These are phyloP conservation scores for Saturnispora bothae DNA, from an alignment of 805 yeast genomes.

Conservation along the genomic window DNA sequence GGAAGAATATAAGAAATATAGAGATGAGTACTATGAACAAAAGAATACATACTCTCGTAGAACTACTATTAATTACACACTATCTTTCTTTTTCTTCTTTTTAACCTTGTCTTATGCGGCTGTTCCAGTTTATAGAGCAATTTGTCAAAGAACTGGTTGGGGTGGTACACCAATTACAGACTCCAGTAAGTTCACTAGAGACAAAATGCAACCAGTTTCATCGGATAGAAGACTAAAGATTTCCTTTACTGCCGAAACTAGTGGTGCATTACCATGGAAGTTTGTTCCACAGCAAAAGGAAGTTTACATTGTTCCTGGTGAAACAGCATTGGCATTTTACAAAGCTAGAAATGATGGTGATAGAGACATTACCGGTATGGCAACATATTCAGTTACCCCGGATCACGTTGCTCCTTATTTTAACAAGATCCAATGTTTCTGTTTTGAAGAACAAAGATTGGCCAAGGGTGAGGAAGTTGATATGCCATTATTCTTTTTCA, in stretches of 20 bases:
- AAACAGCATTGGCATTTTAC: slow-evolving; percentile 93
- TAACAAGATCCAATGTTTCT: slow-evolving; percentile 95
- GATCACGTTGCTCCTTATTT: slow-evolving; percentile 95
- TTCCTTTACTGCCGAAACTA: slow-evolving; percentile 86
- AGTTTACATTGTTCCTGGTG: slow-evolving; percentile 90
- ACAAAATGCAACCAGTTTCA: slow-evolving; percentile 79
- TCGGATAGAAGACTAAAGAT: slow-evolving; percentile 71
- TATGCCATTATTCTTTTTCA: slow-evolving; percentile 96
- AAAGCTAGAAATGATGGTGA: slow-evolving; percentile 79
- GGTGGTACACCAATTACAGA: slow-evolving; percentile 95
- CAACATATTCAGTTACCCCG: slow-evolving; percentile 93
- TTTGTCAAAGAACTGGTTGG: slow-evolving; percentile 92
- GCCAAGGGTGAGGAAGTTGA: slow-evolving; percentile 96
- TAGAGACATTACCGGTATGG: slow-evolving; percentile 95
- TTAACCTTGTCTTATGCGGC: slow-evolving; percentile 78
- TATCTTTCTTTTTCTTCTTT: slow-evolving; percentile 59
- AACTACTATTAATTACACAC: slow-evolving; percentile 55
- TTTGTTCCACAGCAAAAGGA: slow-evolving; percentile 91
- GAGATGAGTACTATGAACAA: slow-evolving; percentile 19
- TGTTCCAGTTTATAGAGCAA: slow-evolving; percentile 83
- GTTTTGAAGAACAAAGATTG: slow-evolving; percentile 92
- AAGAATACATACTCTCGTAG: slow-evolving; percentile 30
- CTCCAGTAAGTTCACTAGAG: slow-evolving; percentile 66
- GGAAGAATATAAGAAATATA: slow-evolving; percentile 23
- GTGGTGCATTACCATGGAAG: slow-evolving; percentile 87